Evolutionary conservation across 768 basidiomycete genomes (phyloP).

Genomic region (Trichaptum fuscoviolaceum): DNA sequence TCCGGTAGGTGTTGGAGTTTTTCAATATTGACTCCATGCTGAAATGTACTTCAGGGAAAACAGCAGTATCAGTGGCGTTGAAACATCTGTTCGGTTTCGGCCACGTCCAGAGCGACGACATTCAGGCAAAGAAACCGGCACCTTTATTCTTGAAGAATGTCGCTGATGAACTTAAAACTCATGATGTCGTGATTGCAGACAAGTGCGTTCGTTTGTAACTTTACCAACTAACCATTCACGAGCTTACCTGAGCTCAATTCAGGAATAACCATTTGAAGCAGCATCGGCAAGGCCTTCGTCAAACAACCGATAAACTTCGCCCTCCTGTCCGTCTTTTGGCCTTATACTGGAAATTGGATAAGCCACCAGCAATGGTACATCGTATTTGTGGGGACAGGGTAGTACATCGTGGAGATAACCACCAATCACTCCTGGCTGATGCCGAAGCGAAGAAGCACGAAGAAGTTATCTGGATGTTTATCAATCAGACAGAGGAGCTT

Average conservation of each 20-base stretch:
- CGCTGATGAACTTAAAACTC: conserved; percentile 44
- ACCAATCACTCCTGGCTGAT: conserved; percentile 75
- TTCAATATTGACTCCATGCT: neutral
- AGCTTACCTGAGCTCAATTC: conserved; percentile 1
- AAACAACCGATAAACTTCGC: conserved; percentile 36
- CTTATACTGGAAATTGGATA: conserved; percentile 66
- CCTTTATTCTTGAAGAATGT: conserved; percentile 73
- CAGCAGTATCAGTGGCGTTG: conserved; percentile 75
- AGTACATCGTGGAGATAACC: conserved; percentile 68
- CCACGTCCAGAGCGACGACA: conserved; percentile 93
- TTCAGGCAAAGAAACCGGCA: conserved; percentile 69
- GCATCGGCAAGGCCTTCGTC: conserved; percentile 70
- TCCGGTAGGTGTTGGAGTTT: conserved; percentile 58
- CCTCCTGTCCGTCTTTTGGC: conserved; percentile 73
- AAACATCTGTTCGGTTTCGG: conserved; percentile 76
- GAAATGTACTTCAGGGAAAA: conserved; percentile 63
- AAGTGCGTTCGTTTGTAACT: conserved; percentile 46
- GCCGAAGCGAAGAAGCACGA: conserved; percentile 55
- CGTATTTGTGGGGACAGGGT: conserved; percentile 78
- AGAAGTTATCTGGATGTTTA: conserved; percentile 76
- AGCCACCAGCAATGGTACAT: conserved; percentile 56
- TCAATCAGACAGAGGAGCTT: conserved; percentile 59
- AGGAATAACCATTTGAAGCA: conserved; percentile 87
- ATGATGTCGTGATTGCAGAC: conserved; percentile 88
- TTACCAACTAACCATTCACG: conserved; percentile 11